Evolutionary conservation across 208 protist species (phyloP).

Genomic region (Acanthamoeba quina): DNA sequence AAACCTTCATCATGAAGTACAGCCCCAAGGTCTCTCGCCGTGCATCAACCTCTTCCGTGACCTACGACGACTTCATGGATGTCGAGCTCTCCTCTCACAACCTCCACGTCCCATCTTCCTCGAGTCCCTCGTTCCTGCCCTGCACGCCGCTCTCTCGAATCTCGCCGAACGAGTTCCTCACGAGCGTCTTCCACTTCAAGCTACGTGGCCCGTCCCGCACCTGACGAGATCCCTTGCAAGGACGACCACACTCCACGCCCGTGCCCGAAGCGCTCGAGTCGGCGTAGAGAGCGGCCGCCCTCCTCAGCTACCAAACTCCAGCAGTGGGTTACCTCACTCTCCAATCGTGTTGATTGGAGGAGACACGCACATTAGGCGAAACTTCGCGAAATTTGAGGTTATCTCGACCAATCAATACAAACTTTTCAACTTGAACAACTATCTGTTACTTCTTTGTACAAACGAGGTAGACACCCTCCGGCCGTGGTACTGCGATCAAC

Average conservation of each 20-base stretch:
- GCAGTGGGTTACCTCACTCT: not conserved
- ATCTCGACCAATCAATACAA: not conserved
- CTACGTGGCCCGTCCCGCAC: not conserved
- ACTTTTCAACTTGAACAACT: too few relatives aligned
- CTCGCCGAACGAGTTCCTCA: not conserved
- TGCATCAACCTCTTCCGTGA: not conserved
- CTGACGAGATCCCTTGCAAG: not conserved
- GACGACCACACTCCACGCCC: too few relatives aligned
- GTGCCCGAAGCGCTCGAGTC: too few relatives aligned
- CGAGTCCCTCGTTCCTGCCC: not conserved
- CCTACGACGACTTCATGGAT: not conserved
- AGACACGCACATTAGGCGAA: not conserved
- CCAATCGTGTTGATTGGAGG: not conserved
- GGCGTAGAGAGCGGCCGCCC: too few relatives aligned
- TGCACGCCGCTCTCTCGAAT: conserved; percentile 19
- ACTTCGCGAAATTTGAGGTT: not conserved
- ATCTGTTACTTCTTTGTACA: too few relatives aligned
- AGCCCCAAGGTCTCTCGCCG: not conserved
- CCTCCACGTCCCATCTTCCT: not conserved
- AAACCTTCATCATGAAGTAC: conserved; percentile 44
- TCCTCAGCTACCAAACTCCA: too few relatives aligned
- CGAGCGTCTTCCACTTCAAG: conserved; percentile 39
- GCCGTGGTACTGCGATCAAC: too few relatives aligned
- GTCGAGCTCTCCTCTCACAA: not conserved
- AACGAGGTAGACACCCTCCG: too few relatives aligned